These are phyloP conservation scores for Eimeria brunetti DNA, from an alignment of 169 alveolate species.

Conservation along the genomic window DNA sequence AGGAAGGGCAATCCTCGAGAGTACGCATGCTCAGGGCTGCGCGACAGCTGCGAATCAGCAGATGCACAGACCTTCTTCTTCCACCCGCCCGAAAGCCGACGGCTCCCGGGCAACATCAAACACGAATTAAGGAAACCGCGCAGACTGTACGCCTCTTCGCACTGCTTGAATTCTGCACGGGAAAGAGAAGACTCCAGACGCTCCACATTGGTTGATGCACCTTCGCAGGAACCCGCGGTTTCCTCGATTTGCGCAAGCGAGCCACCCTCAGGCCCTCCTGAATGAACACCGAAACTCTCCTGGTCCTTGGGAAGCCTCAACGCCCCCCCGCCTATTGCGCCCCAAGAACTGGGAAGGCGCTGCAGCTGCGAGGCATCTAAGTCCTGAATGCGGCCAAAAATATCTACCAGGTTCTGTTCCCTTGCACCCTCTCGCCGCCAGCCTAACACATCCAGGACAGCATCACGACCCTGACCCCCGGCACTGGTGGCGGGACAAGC, in stretches of 20 bases:
- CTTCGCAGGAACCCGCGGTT: constrained; percentile 23
- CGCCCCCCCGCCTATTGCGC: background rate
- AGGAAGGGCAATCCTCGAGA: constrained; percentile 41
- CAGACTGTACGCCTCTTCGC: constrained; percentile 59
- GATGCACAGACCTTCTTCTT: constrained; percentile 33
- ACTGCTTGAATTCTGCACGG: constrained; percentile 41
- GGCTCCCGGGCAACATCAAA: constrained; percentile 53
- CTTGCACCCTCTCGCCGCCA: constrained; percentile 49
- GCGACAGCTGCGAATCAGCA: constrained; percentile 24
- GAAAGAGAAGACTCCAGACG: constrained; percentile 50
- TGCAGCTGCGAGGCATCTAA: constrained; percentile 65
- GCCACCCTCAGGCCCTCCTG: background rate
- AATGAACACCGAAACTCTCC: background rate
- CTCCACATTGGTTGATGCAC: constrained; percentile 49
- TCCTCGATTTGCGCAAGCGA: constrained; percentile 43
- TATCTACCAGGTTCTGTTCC: constrained; percentile 64
- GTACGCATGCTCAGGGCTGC: constrained; percentile 17
- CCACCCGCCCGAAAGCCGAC: constrained; percentile 53
- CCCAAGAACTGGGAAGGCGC: constrained; percentile 42
- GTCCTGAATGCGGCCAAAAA: constrained; percentile 67
- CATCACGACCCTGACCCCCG: constrained; percentile 33
- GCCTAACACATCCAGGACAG: constrained; percentile 2
- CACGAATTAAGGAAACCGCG: constrained; percentile 55
- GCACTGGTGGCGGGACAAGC: background rate
- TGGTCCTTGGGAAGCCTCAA: background rate